These are phyloP conservation scores for Rhamnella rubrinervis DNA, from an alignment of 331 rosid genomes.

Conservation along the genomic window DNA sequence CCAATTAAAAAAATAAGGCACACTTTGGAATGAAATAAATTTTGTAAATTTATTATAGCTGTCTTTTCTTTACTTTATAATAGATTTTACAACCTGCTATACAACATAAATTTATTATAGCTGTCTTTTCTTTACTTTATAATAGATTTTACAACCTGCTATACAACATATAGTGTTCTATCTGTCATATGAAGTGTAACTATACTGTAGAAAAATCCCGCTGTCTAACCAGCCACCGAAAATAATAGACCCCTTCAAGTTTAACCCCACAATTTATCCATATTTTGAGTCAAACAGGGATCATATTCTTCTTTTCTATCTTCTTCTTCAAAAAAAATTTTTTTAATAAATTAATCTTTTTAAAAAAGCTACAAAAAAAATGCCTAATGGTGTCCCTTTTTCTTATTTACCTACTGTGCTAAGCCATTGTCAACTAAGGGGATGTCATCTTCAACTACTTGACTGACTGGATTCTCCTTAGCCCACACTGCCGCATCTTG, in stretches of 20 bases:
- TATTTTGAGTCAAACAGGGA: background rate
- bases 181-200: background rate
- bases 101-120: background rate
- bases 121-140: background rate
- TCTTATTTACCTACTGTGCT: background rate
- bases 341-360: too few relatives aligned
- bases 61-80: background rate
- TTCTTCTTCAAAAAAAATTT: too few relatives aligned
- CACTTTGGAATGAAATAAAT: background rate
- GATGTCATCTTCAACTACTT: conserved; percentile 50
- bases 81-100: conserved; percentile 7
- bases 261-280: background rate
- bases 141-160: background rate
- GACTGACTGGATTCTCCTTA: conserved; percentile 65
- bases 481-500: conserved; percentile 90
- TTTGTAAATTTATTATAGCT: too few relatives aligned
- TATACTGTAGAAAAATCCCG: conserved; percentile 1
- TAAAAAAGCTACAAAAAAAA: too few relatives aligned
- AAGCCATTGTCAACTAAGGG: conserved; percentile 33
- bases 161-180: conserved; percentile 11
- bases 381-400: too few relatives aligned
- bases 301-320: background rate
- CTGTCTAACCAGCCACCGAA: conserved; percentile 11
- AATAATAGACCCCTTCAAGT: background rate
- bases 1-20: too few relatives aligned